Evolutionary conservation across 108 stramenopile species (phyloP), one percentile per base, ranked within the genome.

Genomic region (Nitzschia palea): DNA sequence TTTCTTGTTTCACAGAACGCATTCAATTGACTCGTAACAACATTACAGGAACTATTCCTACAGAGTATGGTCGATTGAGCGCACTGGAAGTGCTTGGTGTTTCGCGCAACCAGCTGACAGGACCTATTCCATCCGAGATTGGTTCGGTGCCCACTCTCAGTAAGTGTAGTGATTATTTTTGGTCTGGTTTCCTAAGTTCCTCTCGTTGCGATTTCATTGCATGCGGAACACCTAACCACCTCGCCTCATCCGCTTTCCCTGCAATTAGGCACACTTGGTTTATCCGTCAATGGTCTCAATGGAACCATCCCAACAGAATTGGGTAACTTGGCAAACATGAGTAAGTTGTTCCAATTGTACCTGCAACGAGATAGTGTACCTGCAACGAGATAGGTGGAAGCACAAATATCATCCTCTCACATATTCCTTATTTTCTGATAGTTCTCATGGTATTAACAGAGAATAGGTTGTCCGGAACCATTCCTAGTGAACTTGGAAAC

Each of bases 11-110:
- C 22, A 20, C 47, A 48, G 47, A 48, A 18, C 18, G 9, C 9
- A 5, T 48, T 20, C 47, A 18, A 18, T 12, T 20, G n/a, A 20
- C 4, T 14, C 40, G 6, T 6, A 60, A 60, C 47, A 33, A 26
- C 22, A 12, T 64, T 48, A 23, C 22, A 28, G 84, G 84, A 3
- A 79, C 80, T 6, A 33, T 80, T 34, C 84, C 80, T n/a, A 55
- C 84, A 17, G 78, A 76, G 44, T 45, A 81, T 8, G 74, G 79
- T 10, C 65, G 65, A 23, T 50, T 68, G 14, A 53, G 60, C 32
- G 51, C 33, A 31, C 52, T 80, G 2, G 68, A 64, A 2, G 69
- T 71, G 60, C 9, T 61, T 14, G 36, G 45, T 37, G 30, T 60
- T 23, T 57, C 28, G 14, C 0, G 44, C 25, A 73, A 73, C 47